phyloP scores from a whole-genome alignment of 805 yeast species.

The Candida quercuum region DNA sequence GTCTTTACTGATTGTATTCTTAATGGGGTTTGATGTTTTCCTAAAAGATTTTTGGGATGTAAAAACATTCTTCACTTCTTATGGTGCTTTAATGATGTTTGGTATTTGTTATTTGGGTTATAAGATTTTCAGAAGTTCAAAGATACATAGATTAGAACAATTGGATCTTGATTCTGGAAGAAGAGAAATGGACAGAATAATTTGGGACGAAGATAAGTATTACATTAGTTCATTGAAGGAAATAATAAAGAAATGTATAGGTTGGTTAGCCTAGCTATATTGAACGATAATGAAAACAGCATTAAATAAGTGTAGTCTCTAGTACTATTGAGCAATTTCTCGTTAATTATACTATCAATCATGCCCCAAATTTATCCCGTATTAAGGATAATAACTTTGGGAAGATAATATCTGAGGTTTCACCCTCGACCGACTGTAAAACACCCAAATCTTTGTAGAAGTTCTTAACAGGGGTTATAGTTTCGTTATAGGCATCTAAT shows the following conservation, averaged over 20 bases:
- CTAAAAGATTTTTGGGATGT: slow-evolving; percentile 53
- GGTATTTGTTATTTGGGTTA: slow-evolving; percentile 46
- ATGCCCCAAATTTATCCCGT: slow-evolving; percentile 22
- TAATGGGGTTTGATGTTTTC: slow-evolving; percentile 62
- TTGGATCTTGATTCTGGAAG: slow-evolving; percentile 81
- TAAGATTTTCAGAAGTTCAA: slow-evolving; percentile 55
- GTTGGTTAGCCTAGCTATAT: slow-evolving; percentile 25
- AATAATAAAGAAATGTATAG: slow-evolving; percentile 20
- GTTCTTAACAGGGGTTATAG: slow-evolving; percentile 59
- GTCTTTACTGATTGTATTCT: slow-evolving; percentile 41
- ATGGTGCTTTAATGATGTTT: slow-evolving; percentile 55
- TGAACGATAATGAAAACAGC: neutral
- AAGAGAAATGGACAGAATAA: slow-evolving; percentile 72
- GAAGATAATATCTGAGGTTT: slow-evolving; percentile 77
- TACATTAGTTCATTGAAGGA: slow-evolving; percentile 29
- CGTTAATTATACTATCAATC: neutral
- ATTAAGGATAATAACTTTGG: slow-evolving; percentile 56
- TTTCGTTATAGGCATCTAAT: slow-evolving; percentile 52
- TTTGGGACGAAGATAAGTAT: slow-evolving; percentile 71
- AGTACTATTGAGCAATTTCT: neutral
- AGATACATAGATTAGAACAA: slow-evolving; percentile 63
- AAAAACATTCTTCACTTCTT: slow-evolving; percentile 57
- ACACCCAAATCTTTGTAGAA: slow-evolving; percentile 50
- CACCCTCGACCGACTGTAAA: slow-evolving; percentile 58
- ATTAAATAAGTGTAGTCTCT: neutral